Evolutionary conservation across 352 stramenopile genomes (phyloP), one percentile per base, ranked within the genome.

Genomic region (Thraustochytrium striatum): DNA sequence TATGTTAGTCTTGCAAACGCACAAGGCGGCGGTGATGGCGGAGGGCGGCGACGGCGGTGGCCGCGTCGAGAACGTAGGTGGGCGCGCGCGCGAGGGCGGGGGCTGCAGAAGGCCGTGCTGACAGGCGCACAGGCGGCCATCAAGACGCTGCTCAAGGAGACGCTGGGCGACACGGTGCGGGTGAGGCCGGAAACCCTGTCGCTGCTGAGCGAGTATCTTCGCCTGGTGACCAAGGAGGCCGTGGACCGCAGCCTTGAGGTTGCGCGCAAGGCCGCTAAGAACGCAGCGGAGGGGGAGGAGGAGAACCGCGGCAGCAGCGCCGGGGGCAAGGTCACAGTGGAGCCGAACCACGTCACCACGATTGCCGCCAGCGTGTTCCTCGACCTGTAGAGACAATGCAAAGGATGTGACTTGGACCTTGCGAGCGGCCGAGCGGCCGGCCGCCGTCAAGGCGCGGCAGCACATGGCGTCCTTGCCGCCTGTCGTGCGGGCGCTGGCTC

Each of bases 161-260:
- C 43, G 32, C 43, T 75, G 0, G 65, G 65, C 65, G 65, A 61
- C 28, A 43, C 65, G 0, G 65, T 75, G 5, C 21, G 32, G 13
- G 52, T 75, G 1, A 58, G 52, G 21, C 16, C 61, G 19, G 32
- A 75, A 21, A 50, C 65, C 21, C 50, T 75, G 0, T 61, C 65
- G 36, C 30, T 75, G 39, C 28, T 75, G n/a, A 61, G 8, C 16
- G 65, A 75, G 47, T 75, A 75, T 32, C 32, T 75, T 3, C 32
- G 65, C 8, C 44, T 75, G 8, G 21, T 75, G 11, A 61, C 41
- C 41, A 25, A 75, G 50, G 65, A 75, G 32, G 52, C 65, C 21
- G 52, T 61, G 1, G 65, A 75, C 44, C 44, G 65, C 32, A 75
- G 65, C 65, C 43, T 75, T 19, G 52, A 61, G 39, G 65, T 43